phyloP scores from a whole-genome alignment of 2,329 filamentous ascomycete species.

The Cercospora sesami region DNA sequence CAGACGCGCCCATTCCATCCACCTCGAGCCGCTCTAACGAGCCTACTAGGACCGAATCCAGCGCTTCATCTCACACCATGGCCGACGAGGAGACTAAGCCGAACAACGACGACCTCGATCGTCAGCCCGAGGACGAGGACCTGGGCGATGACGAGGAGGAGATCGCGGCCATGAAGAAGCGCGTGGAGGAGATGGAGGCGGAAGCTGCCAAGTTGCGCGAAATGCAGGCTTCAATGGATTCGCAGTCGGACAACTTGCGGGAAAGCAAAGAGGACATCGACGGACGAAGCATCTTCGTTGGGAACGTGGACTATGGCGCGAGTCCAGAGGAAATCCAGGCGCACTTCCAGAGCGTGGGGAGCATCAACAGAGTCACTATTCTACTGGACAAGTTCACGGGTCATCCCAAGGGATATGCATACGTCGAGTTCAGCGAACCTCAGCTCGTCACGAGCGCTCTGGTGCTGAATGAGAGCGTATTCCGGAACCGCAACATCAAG shows the following conservation, averaged over 20 bases:
- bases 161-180: conserved; percentile 55
- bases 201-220: conserved; percentile 58
- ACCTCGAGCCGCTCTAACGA: not conserved
- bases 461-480: conserved; percentile 93
- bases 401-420: conserved; percentile 99
- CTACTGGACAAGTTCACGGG: conserved; percentile 97
- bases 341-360: conserved; percentile 95
- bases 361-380: conserved; percentile 97
- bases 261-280: conserved; percentile 97
- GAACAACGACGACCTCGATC: conserved; percentile 31
- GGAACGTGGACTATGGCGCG: conserved; percentile 96
- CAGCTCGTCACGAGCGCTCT: conserved; percentile 89
- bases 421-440: conserved; percentile 96
- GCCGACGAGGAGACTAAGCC: conserved; percentile 32
- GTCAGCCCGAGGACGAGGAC: conserved; percentile 35
- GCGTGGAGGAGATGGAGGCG: conserved; percentile 58
- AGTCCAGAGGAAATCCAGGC: conserved; percentile 97
- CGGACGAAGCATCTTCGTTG: conserved; percentile 93
- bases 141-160: conserved; percentile 42
- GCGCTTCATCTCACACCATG: conserved; percentile 31
- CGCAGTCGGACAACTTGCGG: conserved; percentile 76
- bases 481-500: conserved; percentile 94
- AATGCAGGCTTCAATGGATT: conserved; percentile 67
- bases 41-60: conserved; percentile 20
- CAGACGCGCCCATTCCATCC: conserved; percentile 8